These are phyloP conservation scores for Eucalyptus curtisii DNA, from an alignment of 345 rosid genomes.

Conservation along the genomic window DNA sequence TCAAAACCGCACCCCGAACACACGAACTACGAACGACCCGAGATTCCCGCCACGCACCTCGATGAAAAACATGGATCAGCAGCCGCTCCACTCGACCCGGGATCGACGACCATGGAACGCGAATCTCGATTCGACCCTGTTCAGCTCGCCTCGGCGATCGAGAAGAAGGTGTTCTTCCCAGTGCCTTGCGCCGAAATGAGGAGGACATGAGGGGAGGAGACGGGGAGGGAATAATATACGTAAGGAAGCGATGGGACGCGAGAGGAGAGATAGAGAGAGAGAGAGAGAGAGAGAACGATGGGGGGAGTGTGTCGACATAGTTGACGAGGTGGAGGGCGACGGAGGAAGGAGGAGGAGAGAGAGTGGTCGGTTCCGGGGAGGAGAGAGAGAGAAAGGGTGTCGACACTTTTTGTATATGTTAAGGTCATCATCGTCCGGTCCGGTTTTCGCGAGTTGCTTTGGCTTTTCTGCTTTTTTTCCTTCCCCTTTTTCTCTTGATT, in stretches of 20 bases:
- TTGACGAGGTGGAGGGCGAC: not conserved
- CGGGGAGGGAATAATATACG: not conserved
- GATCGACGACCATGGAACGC: not conserved
- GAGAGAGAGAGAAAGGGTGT: conserved; percentile 2
- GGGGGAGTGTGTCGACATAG: not conserved
- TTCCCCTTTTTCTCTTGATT: not conserved
- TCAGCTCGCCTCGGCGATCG: not conserved
- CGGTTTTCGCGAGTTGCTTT: not conserved
- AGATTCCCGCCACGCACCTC: conserved; percentile 2
- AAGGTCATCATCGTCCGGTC: not conserved
- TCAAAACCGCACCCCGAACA: not conserved
- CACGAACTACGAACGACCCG: not conserved
- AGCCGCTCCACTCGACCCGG: not conserved
- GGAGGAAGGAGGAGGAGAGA: not conserved
- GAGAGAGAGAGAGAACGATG: not conserved
- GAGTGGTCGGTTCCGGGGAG: rapidly evolving
- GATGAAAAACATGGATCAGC: conserved; percentile 9
- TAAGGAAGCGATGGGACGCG: not conserved
- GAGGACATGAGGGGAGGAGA: not conserved
- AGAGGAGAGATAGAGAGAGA: not conserved
- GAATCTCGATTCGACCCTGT: not conserved
- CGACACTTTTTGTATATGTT: conserved; percentile 3
- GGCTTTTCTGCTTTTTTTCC: too few relatives aligned
- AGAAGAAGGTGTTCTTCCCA: too few relatives aligned
- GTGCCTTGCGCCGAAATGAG: not conserved